Evolutionary conservation across 1,284 basidiomycete species (phyloP).

Genomic region (Ceraceosorus guamensis): DNA sequence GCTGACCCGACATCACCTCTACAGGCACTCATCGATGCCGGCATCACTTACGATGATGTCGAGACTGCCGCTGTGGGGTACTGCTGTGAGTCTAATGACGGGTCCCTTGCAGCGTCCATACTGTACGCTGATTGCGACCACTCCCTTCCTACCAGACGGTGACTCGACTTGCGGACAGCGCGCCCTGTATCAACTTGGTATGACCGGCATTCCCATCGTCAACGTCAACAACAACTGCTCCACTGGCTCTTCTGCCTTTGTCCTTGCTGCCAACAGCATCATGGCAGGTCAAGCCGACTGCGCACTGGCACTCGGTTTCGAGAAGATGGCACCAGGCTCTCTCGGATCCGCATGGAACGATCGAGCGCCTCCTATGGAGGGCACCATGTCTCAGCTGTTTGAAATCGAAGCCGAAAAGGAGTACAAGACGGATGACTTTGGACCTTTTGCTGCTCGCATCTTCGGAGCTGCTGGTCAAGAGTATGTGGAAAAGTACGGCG

Average conservation of each 20-base stretch:
- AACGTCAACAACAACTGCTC: constrained; percentile 66
- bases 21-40: constrained; percentile 72
- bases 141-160: constrained; percentile 11
- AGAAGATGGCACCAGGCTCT: constrained; percentile 61
- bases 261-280: constrained; percentile 34
- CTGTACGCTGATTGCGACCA: neutral
- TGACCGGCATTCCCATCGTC: constrained; percentile 75
- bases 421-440: constrained; percentile 58
- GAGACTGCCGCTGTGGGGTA: constrained; percentile 70
- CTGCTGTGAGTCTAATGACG: constrained; percentile 27
- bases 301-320: constrained; percentile 74
- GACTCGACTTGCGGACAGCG: constrained; percentile 65
- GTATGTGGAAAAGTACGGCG: constrained; percentile 69
- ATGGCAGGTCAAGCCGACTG: constrained; percentile 67
- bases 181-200: constrained; percentile 74
- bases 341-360: constrained; percentile 66
- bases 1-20: neutral
- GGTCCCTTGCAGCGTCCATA: neutral
- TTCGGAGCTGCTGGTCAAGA: constrained; percentile 72
- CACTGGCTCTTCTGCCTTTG: constrained; percentile 42
- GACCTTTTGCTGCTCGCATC: constrained; percentile 65
- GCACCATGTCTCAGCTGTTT: constrained; percentile 51
- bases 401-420: constrained; percentile 58
- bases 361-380: constrained; percentile 57
- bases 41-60: constrained; percentile 72